These are phyloP conservation scores for Ambrosia hybrid DNA, from an alignment of 140 eudicot genomes.

Conservation along the genomic window DNA sequence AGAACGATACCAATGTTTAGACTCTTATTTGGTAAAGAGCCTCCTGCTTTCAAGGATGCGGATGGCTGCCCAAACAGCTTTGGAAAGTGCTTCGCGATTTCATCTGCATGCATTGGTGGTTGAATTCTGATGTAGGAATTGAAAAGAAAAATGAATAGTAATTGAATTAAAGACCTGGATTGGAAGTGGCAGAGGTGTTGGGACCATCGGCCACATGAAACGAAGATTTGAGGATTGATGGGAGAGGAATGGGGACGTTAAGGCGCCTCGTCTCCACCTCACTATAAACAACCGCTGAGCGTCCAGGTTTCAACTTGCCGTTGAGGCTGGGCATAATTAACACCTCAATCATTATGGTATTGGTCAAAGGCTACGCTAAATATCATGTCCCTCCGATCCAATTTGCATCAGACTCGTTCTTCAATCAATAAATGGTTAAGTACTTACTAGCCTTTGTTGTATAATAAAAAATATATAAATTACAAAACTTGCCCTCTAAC, in stretches of 20 bases:
- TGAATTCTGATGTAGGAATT: too few relatives aligned
- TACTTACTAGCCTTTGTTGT: too few relatives aligned
- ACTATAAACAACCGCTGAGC: conserved; percentile 54
- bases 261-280: conserved; percentile 76
- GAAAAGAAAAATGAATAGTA: too few relatives aligned
- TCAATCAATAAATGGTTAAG: too few relatives aligned
- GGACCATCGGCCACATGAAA: conserved; percentile 78
- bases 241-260: conserved; percentile 56
- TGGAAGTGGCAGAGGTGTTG: conserved; percentile 82
- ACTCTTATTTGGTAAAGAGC: conserved; percentile 35
- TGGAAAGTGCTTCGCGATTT: conserved; percentile 79
- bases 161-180: conserved; percentile 42
- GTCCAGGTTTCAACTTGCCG: conserved; percentile 33
- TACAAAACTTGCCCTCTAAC: too few relatives aligned
- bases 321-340: conserved; percentile 25
- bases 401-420: too few relatives aligned
- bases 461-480: too few relatives aligned
- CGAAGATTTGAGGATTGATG: conserved; percentile 57
- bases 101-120: conserved; percentile 46
- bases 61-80: conserved; percentile 90
- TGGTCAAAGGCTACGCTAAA: too few relatives aligned
- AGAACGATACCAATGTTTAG: conserved; percentile 84
- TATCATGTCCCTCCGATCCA: too few relatives aligned
- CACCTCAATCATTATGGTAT: too few relatives aligned
- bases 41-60: conserved; percentile 57